Percentiles rank a stretch among this genome's conserved stretches.
phyloP scores from a whole-genome alignment of 495 filamentous ascomycete genomes.

The Saxispiralis lemnorum region DNA sequence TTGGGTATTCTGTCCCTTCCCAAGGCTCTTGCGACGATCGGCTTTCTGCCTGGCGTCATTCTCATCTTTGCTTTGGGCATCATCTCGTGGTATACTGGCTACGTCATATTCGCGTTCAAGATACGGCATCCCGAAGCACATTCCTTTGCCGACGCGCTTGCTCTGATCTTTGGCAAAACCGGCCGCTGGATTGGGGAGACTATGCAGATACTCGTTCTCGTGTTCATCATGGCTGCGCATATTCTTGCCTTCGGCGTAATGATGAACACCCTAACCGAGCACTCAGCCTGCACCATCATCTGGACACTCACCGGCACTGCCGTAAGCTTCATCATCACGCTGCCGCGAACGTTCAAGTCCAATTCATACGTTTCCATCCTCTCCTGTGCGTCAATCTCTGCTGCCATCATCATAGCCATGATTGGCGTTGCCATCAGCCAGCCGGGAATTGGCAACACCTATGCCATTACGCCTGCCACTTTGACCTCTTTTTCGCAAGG shows the following conservation, averaged over 20 bases:
- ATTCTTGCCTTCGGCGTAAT: slow-evolving; percentile 57
- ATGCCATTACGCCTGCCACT: slow-evolving; percentile 3
- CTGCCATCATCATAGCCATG: slow-evolving; percentile 49
- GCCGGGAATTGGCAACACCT: slow-evolving; percentile 18
- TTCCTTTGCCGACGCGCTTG: slow-evolving; percentile 54
- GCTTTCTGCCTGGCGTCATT: slow-evolving; percentile 30
- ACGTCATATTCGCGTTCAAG: slow-evolving; percentile 64
- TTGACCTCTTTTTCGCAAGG: slow-evolving; percentile 23
- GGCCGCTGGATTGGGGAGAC: slow-evolving; percentile 48
- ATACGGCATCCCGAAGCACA: slow-evolving; percentile 50
- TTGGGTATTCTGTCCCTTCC: slow-evolving; percentile 23
- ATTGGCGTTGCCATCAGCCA: slow-evolving; percentile 30
- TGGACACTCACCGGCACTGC: slow-evolving; percentile 48
- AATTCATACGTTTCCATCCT: slow-evolving; percentile 46
- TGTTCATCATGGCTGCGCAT: slow-evolving; percentile 64
- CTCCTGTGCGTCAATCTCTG: slow-evolving; percentile 45
- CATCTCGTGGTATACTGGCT: slow-evolving; percentile 58
- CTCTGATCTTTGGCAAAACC: slow-evolving; percentile 42
- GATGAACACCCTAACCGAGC: slow-evolving; percentile 45
- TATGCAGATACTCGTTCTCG: slow-evolving; percentile 44
- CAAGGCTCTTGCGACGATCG: slow-evolving; percentile 16
- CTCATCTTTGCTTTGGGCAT: slow-evolving; percentile 44
- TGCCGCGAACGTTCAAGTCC: slow-evolving; percentile 46
- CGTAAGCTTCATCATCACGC: slow-evolving; percentile 40
- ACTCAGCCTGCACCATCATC: slow-evolving; percentile 48